Percentiles rank a stretch among this genome's conserved stretches.
These are phyloP conservation scores for Tricholoma sp. DNA, from an alignment of 768 basidiomycete species.

Conservation along the genomic window DNA sequence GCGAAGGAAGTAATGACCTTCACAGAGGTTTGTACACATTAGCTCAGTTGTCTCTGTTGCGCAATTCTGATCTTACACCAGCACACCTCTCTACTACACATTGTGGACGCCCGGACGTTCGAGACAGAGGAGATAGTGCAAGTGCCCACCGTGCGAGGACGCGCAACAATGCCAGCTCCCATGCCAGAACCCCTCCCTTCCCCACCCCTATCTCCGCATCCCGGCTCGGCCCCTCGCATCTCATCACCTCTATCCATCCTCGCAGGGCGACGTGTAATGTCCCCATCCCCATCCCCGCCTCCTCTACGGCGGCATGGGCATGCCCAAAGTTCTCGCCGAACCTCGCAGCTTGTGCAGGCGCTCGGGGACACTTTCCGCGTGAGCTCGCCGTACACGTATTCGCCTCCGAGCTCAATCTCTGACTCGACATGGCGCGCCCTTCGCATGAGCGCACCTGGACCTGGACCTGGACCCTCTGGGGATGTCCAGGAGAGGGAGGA, in stretches of 20 bases:
- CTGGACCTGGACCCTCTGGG: neutral
- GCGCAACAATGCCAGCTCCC: constrained; percentile 6
- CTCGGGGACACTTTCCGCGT: constrained; percentile 59
- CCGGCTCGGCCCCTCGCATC: neutral
- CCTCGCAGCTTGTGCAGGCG: constrained; percentile 43
- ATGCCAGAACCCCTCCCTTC: constrained; percentile 1
- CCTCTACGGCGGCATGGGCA: neutral
- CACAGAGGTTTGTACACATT: constrained; percentile 62
- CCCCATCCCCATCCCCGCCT: neutral
- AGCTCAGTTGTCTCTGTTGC: constrained; percentile 2
- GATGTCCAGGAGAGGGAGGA: constrained; percentile 16
- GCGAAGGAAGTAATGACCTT: constrained; percentile 81
- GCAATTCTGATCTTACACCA: constrained; percentile 25
- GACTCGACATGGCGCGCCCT: constrained; percentile 43
- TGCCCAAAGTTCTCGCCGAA: constrained; percentile 25
- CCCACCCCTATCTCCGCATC: constrained; percentile 4
- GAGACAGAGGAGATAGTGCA: constrained; percentile 67
- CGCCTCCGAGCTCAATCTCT: constrained; percentile 36
- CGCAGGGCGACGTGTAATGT: constrained; percentile 3
- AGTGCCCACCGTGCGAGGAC: constrained; percentile 38
- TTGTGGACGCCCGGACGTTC: constrained; percentile 85
- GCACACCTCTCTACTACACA: constrained; percentile 80
- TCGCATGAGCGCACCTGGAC: constrained; percentile 14
- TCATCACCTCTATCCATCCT: neutral
- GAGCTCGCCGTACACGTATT: constrained; percentile 34